A percentile compares a stretch with the other conserved stretches of the same genome.
These are phyloP conservation scores for Phytophthora citrophthora DNA, from an alignment of 352 stramenopile species.

Conservation along the genomic window DNA sequence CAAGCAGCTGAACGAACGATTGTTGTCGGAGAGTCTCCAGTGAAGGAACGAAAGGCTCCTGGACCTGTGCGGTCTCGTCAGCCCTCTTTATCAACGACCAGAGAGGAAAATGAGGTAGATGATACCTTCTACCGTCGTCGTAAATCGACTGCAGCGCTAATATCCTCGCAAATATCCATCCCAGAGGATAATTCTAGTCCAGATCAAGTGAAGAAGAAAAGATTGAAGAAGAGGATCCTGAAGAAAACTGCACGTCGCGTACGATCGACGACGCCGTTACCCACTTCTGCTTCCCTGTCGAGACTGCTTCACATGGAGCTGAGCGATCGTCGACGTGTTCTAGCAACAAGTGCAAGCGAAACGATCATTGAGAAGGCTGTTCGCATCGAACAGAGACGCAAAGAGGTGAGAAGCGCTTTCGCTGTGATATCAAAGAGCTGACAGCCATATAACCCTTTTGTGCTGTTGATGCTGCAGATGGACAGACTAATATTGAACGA, in stretches of 20 bases:
- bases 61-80: slow-evolving; percentile 8
- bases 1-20: slow-evolving; percentile 29
- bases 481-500: slow-evolving; percentile 68
- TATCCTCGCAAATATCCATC: background rate
- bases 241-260: slow-evolving; percentile 16
- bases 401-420: slow-evolving; percentile 45
- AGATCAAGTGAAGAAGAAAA: slow-evolving; percentile 20
- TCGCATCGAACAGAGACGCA: slow-evolving; percentile 60
- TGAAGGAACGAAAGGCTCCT: slow-evolving; percentile 14
- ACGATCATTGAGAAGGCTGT: slow-evolving; percentile 54
- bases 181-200: background rate
- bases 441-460: background rate
- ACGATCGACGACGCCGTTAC: background rate
- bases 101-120: background rate
- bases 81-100: background rate
- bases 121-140: background rate
- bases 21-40: slow-evolving; percentile 19
- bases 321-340: slow-evolving; percentile 15
- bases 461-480: slow-evolving; percentile 35
- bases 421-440: background rate
- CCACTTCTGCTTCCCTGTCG: slow-evolving; percentile 35
- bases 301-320: slow-evolving; percentile 47
- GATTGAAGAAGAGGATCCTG: slow-evolving; percentile 14
- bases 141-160: background rate
- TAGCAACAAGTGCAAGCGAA: slow-evolving; percentile 29